Evolutionary conservation across 257 asterid genomes (phyloP).

Genomic region (Rhazya stricta): DNA sequence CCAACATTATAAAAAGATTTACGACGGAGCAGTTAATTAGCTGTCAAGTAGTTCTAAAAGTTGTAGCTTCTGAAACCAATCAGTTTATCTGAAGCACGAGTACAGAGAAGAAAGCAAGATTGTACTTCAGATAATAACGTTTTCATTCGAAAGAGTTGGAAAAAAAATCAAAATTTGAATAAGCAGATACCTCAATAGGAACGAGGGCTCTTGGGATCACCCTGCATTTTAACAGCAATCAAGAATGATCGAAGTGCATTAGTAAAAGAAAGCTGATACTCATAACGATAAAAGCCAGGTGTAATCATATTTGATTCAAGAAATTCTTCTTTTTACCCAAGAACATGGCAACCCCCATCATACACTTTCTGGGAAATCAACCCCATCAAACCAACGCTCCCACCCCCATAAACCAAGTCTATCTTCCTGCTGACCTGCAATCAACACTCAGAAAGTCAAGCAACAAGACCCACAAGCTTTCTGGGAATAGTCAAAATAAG

Average conservation of each 20-base stretch:
- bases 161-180: neutral
- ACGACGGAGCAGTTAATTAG: neutral
- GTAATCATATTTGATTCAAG: neutral
- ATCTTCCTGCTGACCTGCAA: slow-evolving; percentile 82
- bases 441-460: slow-evolving; percentile 17
- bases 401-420: slow-evolving; percentile 96
- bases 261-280: neutral
- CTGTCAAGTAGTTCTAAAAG: neutral
- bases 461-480: slow-evolving; percentile 9
- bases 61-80: neutral
- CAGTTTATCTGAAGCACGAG: slow-evolving; percentile 4
- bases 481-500: slow-evolving; percentile 12
- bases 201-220: slow-evolving; percentile 93
- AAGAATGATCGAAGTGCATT: slow-evolving; percentile 13
- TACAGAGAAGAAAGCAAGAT: neutral
- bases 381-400: slow-evolving; percentile 97
- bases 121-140: neutral
- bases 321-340: slow-evolving; percentile 51
- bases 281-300: neutral
- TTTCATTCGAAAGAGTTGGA: neutral
- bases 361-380: slow-evolving; percentile 71
- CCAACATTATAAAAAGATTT: neutral
- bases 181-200: slow-evolving; percentile 74
- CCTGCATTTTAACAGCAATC: slow-evolving; percentile 53
- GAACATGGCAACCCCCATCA: slow-evolving; percentile 96